A percentile compares a stretch with the other conserved stretches of the same genome.
These are phyloP conservation scores for Agrocybe praecox DNA, from an alignment of 768 basidiomycete species.

Conservation along the genomic window DNA sequence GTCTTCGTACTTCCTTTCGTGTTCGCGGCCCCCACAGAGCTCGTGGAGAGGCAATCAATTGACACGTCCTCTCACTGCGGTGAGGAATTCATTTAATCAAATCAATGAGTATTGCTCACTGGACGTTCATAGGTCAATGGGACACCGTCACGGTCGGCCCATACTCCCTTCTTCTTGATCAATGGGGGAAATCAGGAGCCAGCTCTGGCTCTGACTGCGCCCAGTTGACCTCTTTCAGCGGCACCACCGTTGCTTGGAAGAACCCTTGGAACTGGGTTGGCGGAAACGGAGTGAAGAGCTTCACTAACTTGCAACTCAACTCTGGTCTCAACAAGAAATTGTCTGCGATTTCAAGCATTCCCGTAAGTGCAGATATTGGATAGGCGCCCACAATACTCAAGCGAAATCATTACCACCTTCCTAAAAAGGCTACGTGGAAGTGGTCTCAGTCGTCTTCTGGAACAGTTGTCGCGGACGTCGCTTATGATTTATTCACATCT, in stretches of 20 bases:
- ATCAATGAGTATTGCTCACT: background rate
- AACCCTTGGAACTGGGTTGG: conserved; percentile 58
- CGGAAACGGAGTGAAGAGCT: conserved; percentile 59
- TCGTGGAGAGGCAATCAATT: conserved; percentile 30
- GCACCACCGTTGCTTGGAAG: conserved; percentile 48
- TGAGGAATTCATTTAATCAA: conserved; percentile 7
- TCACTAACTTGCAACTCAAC: conserved; percentile 57
- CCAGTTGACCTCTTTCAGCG: conserved; percentile 42
- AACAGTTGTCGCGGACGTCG: conserved; percentile 52
- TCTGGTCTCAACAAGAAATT: conserved; percentile 53
- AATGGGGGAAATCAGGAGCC: conserved; percentile 43
- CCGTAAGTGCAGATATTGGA: conserved; percentile 36
- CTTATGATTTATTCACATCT: conserved; percentile 69
- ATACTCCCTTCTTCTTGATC: conserved; percentile 55
- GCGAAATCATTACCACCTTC: background rate
- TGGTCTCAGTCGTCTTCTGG: conserved; percentile 52
- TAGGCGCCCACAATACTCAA: background rate
- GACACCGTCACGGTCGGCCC: conserved; percentile 43
- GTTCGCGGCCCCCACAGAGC: conserved; percentile 29
- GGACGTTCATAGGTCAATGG: conserved; percentile 45
- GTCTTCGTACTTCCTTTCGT: conserved; percentile 30
- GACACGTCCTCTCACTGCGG: conserved; percentile 43
- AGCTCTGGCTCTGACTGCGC: conserved; percentile 56
- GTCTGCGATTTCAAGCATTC: conserved; percentile 54
- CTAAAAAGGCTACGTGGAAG: conserved; percentile 50